phyloP scores from a whole-genome alignment of 169 alveolate genomes.

The Plasmodium vivax region DNA sequence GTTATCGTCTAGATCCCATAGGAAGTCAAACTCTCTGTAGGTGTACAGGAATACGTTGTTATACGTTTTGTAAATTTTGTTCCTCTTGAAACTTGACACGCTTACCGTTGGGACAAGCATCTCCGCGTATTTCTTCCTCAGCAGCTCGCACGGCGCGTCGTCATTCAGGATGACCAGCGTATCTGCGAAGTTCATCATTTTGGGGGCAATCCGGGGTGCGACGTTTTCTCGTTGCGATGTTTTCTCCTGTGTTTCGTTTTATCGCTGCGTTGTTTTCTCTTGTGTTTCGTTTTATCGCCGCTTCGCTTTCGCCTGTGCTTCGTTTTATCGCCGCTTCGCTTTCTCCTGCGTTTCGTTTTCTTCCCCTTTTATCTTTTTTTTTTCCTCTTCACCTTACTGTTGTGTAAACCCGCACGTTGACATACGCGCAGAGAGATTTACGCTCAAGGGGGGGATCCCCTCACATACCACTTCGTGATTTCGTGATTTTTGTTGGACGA shows the following conservation, averaged over 20 bases:
- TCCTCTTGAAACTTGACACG: conserved; percentile 28
- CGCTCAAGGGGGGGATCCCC: neutral
- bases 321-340: neutral
- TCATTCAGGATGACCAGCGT: conserved; percentile 64
- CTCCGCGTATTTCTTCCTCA: conserved; percentile 36
- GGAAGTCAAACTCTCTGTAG: conserved; percentile 34
- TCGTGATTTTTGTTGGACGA: neutral
- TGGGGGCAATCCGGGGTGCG: neutral
- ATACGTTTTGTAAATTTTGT: conserved; percentile 37
- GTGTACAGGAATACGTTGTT: conserved; percentile 52
- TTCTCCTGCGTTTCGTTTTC: neutral
- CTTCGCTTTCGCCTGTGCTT: neutral
- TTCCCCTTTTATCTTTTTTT: neutral
- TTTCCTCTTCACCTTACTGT: neutral
- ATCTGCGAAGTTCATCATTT: conserved; percentile 48
- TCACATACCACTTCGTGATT: neutral
- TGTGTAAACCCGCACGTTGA: neutral
- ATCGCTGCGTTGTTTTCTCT: neutral
- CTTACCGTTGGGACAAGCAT: conserved; percentile 61
- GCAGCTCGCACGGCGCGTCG: conserved; percentile 58
- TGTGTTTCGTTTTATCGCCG: neutral
- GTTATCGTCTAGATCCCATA: conserved; percentile 50
- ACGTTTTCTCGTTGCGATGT: neutral
- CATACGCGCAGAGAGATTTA: neutral
- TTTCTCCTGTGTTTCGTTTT: neutral